These are phyloP conservation scores for Raphanus sativus DNA, from an alignment of 345 rosid genomes.

Conservation along the genomic window DNA sequence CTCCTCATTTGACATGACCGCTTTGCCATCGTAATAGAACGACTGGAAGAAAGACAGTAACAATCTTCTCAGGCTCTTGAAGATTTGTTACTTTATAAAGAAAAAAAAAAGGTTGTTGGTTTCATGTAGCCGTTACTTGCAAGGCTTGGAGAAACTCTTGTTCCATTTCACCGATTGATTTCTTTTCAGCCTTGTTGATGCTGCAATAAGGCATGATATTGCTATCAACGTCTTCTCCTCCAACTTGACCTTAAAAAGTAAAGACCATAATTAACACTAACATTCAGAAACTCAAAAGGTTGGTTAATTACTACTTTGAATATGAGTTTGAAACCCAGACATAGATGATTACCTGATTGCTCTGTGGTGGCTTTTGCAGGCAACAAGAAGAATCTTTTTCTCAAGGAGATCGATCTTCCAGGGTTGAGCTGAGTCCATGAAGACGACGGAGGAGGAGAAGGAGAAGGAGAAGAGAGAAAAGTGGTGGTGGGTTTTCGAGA, in stretches of 20 bases:
- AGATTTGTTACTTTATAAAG: neutral
- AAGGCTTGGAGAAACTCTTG: slow-evolving; percentile 95
- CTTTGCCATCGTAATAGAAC: slow-evolving; percentile 93
- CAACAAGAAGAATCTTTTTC: slow-evolving; percentile 45
- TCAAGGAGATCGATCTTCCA: slow-evolving; percentile 18
- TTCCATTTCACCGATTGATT: slow-evolving; percentile 81
- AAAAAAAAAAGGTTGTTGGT: neutral
- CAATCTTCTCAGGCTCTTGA: slow-evolving; percentile 9
- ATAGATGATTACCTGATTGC: slow-evolving; percentile 48
- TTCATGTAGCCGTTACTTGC: slow-evolving; percentile 51
- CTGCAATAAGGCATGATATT: slow-evolving; percentile 85
- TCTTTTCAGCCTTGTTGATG: slow-evolving; percentile 66
- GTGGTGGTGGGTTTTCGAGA: slow-evolving; percentile 44
- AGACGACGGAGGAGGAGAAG: slow-evolving; percentile 32
- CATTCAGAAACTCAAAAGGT: neutral
- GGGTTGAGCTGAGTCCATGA: slow-evolving; percentile 37
- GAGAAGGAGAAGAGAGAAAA: slow-evolving; percentile 34
- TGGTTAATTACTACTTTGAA: neutral
- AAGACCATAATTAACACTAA: neutral
- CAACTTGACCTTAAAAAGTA: slow-evolving; percentile 52
- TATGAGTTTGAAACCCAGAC: neutral
- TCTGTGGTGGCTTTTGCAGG: slow-evolving; percentile 78
- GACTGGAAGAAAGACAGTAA: slow-evolving; percentile 46
- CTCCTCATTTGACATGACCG: slow-evolving; percentile 92
- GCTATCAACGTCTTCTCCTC: slow-evolving; percentile 57